Evolutionary conservation across 352 stramenopile genomes (phyloP).

Genomic region (Globisporangium iwayamae): DNA sequence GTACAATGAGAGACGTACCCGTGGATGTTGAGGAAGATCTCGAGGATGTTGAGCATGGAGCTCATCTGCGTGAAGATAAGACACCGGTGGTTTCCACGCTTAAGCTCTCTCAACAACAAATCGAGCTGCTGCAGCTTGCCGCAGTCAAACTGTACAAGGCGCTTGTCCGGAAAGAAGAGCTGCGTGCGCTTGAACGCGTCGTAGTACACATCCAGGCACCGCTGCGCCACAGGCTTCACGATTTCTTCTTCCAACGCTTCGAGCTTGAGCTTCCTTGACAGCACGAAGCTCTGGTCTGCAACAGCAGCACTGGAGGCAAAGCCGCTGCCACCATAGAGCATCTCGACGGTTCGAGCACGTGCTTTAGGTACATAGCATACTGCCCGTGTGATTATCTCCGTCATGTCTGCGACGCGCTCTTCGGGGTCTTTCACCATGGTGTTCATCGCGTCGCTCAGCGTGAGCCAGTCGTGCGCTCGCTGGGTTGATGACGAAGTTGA

Average conservation of each 20-base stretch:
- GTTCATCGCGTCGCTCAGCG: constrained; percentile 35
- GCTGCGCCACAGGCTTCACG: constrained; percentile 28
- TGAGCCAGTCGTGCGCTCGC: constrained; percentile 15
- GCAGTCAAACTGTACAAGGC: constrained; percentile 97
- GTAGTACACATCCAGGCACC: constrained; percentile 44
- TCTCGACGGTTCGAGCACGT: constrained; percentile 29
- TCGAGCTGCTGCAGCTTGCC: constrained; percentile 89
- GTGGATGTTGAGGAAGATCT: constrained; percentile 98
- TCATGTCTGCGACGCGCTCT: constrained; percentile 38
- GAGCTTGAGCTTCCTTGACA: constrained; percentile 31
- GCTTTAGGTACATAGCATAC: constrained; percentile 77
- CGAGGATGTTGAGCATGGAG: constrained; percentile 99
- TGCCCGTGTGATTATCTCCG: constrained; percentile 51
- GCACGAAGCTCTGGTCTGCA: constrained; percentile 20
- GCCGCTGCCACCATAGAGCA: constrained; percentile 39
- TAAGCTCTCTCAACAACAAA: constrained; percentile 94
- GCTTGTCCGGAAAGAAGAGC: constrained; percentile 97
- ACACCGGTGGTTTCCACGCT: constrained; percentile 90
- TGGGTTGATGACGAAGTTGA: not conserved
- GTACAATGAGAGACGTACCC: constrained; percentile 29
- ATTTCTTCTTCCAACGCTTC: constrained; percentile 21
- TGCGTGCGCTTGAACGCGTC: constrained; percentile 74
- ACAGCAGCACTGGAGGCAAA: constrained; percentile 22
- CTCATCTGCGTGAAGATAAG: constrained; percentile 99
- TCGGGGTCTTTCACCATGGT: constrained; percentile 45